Evolutionary conservation across 345 rosid species (phyloP).

Genomic region (Populus tremula): DNA sequence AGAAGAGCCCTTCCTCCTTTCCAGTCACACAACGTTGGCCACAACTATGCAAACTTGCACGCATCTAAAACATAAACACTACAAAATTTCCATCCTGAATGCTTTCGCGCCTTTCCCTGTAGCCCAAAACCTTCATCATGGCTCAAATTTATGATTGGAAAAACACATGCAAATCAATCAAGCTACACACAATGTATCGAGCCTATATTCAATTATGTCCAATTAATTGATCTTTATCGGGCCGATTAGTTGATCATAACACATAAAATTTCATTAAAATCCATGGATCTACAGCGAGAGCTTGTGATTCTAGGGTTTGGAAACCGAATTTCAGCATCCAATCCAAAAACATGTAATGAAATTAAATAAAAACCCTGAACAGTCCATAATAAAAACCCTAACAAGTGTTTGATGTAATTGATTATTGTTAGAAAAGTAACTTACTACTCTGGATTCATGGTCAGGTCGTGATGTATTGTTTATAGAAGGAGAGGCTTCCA

Average conservation of each 20-base stretch:
- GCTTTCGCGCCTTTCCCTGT: background rate
- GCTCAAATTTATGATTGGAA: background rate
- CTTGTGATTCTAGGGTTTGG: background rate
- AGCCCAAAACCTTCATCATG: background rate
- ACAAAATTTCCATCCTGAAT: background rate
- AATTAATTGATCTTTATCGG: background rate
- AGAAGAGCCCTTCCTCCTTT: too few species aligned
- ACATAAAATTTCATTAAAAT: too few species aligned
- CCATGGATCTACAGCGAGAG: background rate
- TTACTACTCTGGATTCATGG: conserved; percentile 19
- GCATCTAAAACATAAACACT: background rate
- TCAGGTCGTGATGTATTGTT: background rate
- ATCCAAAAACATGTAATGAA: too few species aligned
- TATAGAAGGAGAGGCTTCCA: background rate
- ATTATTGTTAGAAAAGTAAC: background rate
- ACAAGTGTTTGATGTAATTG: background rate
- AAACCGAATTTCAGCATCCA: background rate
- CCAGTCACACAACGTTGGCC: background rate
- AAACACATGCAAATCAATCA: background rate
- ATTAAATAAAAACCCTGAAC: background rate
- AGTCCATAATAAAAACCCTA: background rate
- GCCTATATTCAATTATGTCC: background rate
- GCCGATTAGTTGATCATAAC: background rate
- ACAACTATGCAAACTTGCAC: background rate
- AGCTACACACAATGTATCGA: background rate